phyloP scores from a whole-genome alignment of 2,329 filamentous ascomycete genomes.

The Alternaria alternata region DNA sequence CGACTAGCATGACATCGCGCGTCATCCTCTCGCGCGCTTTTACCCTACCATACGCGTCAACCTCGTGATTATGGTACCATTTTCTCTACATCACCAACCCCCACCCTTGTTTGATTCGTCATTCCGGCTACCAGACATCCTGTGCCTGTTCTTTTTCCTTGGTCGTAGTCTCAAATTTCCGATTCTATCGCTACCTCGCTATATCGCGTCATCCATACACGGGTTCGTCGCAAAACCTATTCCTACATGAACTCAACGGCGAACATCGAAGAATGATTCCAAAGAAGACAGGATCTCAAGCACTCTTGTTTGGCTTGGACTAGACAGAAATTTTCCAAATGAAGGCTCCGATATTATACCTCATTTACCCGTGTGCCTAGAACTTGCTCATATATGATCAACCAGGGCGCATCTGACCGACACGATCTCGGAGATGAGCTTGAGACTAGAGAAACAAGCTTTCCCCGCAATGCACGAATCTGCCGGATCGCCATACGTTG shows the following conservation, averaged over 20 bases:
- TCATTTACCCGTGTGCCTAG: constrained; percentile 40
- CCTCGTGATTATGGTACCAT: not conserved
- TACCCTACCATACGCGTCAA: not conserved
- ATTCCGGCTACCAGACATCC: not conserved
- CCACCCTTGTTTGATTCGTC: not conserved
- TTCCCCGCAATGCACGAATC: constrained; percentile 43
- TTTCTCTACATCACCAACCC: not conserved
- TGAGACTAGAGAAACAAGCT: constrained; percentile 34
- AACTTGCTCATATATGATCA: constrained; percentile 24
- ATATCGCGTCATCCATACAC: not conserved
- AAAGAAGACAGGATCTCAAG: not conserved
- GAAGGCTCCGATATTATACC: constrained; percentile 20
- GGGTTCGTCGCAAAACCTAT: not conserved
- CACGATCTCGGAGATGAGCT: constrained; percentile 19
- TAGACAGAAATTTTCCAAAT: not conserved
- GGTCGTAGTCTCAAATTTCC: not conserved
- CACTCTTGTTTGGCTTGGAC: not conserved
- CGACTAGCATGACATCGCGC: not conserved
- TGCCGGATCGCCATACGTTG: constrained; percentile 33
- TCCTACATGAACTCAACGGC: not conserved
- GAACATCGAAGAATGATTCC: not conserved
- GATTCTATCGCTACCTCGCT: not conserved
- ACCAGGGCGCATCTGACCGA: constrained; percentile 27
- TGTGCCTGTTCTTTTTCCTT: not conserved
- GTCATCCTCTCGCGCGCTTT: not conserved